phyloP scores from a whole-genome alignment of 352 stramenopile genomes.

The Globisporangium viniferum region DNA sequence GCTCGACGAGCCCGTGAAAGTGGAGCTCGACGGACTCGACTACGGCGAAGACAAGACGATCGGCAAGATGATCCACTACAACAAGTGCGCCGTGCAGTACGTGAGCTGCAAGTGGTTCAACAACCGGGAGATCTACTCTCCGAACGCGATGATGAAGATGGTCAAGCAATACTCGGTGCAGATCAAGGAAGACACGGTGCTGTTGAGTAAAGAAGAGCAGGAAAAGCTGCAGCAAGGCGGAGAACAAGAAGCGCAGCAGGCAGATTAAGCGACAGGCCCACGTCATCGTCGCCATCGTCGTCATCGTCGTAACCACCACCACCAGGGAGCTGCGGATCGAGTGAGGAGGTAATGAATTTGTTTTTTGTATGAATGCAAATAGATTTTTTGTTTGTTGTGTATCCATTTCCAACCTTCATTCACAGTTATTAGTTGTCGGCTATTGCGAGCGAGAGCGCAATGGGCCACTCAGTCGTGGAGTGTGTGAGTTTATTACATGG shows the following conservation, averaged over 20 bases:
- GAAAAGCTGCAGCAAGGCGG: constrained; percentile 12
- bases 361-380: constrained; percentile 2
- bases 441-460: background rate
- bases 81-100: constrained; percentile 71
- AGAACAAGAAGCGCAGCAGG: constrained; percentile 4
- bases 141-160: constrained; percentile 67
- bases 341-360: background rate
- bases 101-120: constrained; percentile 88
- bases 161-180: constrained; percentile 53
- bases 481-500: background rate
- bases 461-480: background rate
- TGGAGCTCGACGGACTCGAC: constrained; percentile 63
- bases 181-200: constrained; percentile 55
- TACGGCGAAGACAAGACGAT: constrained; percentile 78
- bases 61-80: constrained; percentile 84
- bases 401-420: background rate
- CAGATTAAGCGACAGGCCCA: background rate
- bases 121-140: constrained; percentile 75
- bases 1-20: constrained; percentile 56
- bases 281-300: background rate
- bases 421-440: no score
- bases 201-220: constrained; percentile 47
- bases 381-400: constrained; percentile 4
- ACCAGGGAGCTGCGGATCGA: background rate
- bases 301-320: background rate